Percentiles rank a stretch among this genome's conserved stretches.
These are phyloP conservation scores for Murraya koenigii DNA, from an alignment of 345 rosid species.

Conservation along the genomic window DNA sequence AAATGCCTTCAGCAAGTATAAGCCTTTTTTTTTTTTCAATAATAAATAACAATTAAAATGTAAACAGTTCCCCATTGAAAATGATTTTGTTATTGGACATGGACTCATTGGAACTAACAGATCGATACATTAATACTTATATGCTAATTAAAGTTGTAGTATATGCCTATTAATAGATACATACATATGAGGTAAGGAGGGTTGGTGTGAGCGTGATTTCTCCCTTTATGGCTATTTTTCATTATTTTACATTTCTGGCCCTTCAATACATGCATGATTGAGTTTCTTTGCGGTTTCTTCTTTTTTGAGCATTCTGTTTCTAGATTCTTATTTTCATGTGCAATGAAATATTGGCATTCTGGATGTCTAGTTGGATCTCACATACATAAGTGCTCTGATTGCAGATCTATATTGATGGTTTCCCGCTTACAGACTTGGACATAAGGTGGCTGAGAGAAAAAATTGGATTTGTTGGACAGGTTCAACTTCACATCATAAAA, in stretches of 20 bases:
- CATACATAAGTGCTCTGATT: slow-evolving; percentile 1
- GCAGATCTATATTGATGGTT: slow-evolving; percentile 40
- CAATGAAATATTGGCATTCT: neutral
- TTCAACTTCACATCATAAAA: slow-evolving; percentile 3
- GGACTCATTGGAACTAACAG: no score
- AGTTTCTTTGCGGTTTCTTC: neutral
- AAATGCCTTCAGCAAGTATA: neutral
- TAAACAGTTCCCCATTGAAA: no score
- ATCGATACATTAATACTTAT: no score
- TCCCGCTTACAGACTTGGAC: slow-evolving; percentile 34
- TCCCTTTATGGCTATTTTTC: neutral
- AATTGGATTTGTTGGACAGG: slow-evolving; percentile 49
- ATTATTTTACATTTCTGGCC: neutral
- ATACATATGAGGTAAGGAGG: neutral
- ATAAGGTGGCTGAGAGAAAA: slow-evolving; percentile 41
- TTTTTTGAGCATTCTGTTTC: neutral
- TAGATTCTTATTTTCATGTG: neutral
- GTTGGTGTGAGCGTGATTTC: neutral
- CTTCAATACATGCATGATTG: neutral
- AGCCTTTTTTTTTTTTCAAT: no score
- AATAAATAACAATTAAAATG: no score
- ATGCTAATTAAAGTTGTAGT: no score
- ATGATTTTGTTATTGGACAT: no score
- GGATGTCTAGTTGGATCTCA: slow-evolving; percentile 2
- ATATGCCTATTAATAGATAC: neutral